Evolutionary conservation across 179 eudicot genomes (phyloP).

Genomic region (Carnegiea gigantea): DNA sequence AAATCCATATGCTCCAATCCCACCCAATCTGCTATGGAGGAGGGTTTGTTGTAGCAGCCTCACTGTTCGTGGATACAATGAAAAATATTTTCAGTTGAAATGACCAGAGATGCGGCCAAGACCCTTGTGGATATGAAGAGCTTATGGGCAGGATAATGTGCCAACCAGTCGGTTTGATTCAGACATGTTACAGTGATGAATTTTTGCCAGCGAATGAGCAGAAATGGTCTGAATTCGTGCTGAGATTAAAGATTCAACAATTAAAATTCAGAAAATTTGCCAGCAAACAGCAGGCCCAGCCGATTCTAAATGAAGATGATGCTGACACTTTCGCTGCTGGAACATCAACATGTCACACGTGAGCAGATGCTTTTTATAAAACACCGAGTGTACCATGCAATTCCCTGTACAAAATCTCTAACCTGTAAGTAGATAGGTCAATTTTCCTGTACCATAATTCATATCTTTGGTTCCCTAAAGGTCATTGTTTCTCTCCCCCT

Average conservation of each 20-base stretch:
- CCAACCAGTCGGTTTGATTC: conserved; percentile 18
- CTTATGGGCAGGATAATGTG: conserved; percentile 21
- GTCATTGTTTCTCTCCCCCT: neutral
- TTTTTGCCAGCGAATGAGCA: conserved; percentile 1
- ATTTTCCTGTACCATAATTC: conserved; percentile 46
- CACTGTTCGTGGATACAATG: conserved; percentile 1
- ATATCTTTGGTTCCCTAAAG: conserved; percentile 25
- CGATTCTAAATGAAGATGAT: conserved; percentile 7
- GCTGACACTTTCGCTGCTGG: neutral
- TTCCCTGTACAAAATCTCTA: conserved; percentile 62
- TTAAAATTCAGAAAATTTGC: conserved; percentile 3
- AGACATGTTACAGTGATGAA: neutral
- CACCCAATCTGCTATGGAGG: neutral
- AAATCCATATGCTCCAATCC: neutral
- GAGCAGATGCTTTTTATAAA: conserved; percentile 22
- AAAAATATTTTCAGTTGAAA: conserved; percentile 7
- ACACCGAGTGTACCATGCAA: conserved; percentile 29
- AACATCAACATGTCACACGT: neutral
- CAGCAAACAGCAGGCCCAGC: conserved; percentile 12
- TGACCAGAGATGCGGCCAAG: conserved; percentile 16
- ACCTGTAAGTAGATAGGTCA: conserved; percentile 52
- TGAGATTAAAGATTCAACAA: conserved; percentile 6
- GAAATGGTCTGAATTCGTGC: conserved; percentile 20
- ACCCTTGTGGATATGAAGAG: conserved; percentile 24
- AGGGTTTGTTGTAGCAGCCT: neutral